Base-by-base conservation (phyloP, 177 flowering plant genomes). In the Vitis hybrid region DNA sequence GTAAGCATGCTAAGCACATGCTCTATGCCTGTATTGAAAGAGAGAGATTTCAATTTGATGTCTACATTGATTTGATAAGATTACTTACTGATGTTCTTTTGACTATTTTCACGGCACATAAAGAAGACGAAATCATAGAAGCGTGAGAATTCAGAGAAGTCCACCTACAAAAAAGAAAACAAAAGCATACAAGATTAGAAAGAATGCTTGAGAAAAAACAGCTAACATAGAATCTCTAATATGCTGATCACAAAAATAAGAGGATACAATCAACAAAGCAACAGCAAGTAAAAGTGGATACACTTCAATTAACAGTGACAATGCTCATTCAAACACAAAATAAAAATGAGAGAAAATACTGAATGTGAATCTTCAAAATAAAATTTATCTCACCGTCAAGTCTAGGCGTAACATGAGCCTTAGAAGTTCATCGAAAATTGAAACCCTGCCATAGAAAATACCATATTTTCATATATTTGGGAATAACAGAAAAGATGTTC, bases 91-190 rank as follows among this genome's bases (percentile, higher is more conserved):
- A 95, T 87, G 75, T 83, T 95, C 82, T 89, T 95, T 74, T 95
- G 98, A 67, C 92, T 92, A 77, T 84, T 88, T 80, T 93, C 93
- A 27, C 97, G 92, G 72, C 93, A 93, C 68, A 93, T 79, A 81
- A 91, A 91, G 87, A 88, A 95, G 27, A 93, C 94, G 84, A 93
- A 93, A 68, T 85, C 90, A 84, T 95, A 95, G 81, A 95, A 93
- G 67, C 87, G 82, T 24, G 89, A 74, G 75, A 94, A 94, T 69
- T 84, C 88, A 15, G 82, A 81, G 64, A 84, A 90, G 66, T 91
- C 96, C 35, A 64, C 91, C 98, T 95, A 73, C 57, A 80, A 68
- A 73, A 61, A 55, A 66, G 27, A 24, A 24, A 24, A 24, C 27
- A 53, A 71, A 65, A 24, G 11, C 21, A 8, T 46, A 30, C 57